Evolutionary conservation across 371 early-diverging fungal genomes (phyloP).

Genomic region (Capillidium rhysosporum): DNA sequence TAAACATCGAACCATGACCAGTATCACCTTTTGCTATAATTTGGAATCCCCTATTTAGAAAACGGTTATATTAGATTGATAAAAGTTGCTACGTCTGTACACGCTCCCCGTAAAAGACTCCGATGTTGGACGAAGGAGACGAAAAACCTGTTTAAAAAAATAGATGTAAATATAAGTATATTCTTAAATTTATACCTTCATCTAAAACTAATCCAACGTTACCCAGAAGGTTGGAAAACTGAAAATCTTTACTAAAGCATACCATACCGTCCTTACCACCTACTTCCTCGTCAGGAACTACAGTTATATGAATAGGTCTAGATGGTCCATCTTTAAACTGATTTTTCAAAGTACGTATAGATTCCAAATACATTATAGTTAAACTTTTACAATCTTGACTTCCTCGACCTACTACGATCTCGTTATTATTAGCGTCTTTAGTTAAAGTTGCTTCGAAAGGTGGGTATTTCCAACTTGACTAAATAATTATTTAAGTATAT

Average conservation of each 20-base stretch:
- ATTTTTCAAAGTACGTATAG: slow-evolving; percentile 30
- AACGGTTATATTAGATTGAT: no score
- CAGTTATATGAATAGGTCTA: slow-evolving; percentile 45
- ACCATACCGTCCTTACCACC: slow-evolving; percentile 58
- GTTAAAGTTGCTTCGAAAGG: slow-evolving; percentile 47
- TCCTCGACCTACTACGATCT: slow-evolving; percentile 52
- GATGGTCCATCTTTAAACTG: slow-evolving; percentile 17
- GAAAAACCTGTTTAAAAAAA: background rate
- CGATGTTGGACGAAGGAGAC: slow-evolving; percentile 29
- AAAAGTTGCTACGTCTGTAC: slow-evolving; percentile 32
- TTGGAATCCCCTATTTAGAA: slow-evolving; percentile 12
- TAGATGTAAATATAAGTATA: background rate
- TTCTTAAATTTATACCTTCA: slow-evolving; percentile 25
- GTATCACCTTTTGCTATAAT: slow-evolving; percentile 32
- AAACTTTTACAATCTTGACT: slow-evolving; percentile 76
- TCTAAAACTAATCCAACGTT: slow-evolving; percentile 58
- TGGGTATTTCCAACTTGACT: slow-evolving; percentile 40
- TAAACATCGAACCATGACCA: slow-evolving; percentile 61
- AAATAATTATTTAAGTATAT: background rate
- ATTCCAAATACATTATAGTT: slow-evolving; percentile 46
- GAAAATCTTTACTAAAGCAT: slow-evolving; percentile 26
- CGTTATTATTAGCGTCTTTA: slow-evolving; percentile 21
- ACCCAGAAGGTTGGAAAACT: slow-evolving; percentile 24
- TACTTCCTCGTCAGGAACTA: slow-evolving; percentile 59
- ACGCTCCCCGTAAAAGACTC: slow-evolving; percentile 58